Conservation (phyloP, 495 filamentous ascomycete genomes). For the Annulohypoxylon stygium region DNA sequence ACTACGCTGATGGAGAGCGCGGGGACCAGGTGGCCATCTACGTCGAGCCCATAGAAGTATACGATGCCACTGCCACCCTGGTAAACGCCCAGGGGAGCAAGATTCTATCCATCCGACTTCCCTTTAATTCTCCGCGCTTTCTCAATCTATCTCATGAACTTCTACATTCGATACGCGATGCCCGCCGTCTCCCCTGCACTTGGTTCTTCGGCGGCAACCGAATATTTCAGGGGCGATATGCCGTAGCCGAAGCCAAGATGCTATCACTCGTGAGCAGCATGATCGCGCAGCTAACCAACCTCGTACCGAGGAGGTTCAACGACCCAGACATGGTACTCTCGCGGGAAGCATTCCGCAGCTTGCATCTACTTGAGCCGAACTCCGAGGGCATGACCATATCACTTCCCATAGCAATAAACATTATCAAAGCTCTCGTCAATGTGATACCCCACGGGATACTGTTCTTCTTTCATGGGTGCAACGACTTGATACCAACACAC, state of each 20-base stretch:
- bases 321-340: background rate
- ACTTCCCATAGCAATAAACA: background rate
- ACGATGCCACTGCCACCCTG: background rate
- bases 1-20: background rate
- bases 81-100: background rate
- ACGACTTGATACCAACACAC: background rate
- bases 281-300: slow-evolving; percentile 1
- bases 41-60: background rate
- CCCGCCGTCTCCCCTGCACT: background rate
- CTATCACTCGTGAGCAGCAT: slow-evolving; percentile 4
- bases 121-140: background rate
- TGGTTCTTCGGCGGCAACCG: slow-evolving; percentile 8
- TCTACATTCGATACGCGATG: background rate
- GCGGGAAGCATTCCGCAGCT: background rate
- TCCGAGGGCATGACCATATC: background rate
- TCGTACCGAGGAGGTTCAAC: background rate
- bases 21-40: background rate
- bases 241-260: background rate
- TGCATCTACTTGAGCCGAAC: background rate
- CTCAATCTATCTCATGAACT: background rate
- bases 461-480: background rate
- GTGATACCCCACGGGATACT: background rate
- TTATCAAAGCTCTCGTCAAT: slow-evolving; percentile 3
- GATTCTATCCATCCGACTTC: background rate
- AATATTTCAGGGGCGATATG: background rate